Evolutionary conservation across 1,139 yeast species (phyloP), one percentile per base, ranked within the genome.

Genomic region (Sugiyamaella japonica): DNA sequence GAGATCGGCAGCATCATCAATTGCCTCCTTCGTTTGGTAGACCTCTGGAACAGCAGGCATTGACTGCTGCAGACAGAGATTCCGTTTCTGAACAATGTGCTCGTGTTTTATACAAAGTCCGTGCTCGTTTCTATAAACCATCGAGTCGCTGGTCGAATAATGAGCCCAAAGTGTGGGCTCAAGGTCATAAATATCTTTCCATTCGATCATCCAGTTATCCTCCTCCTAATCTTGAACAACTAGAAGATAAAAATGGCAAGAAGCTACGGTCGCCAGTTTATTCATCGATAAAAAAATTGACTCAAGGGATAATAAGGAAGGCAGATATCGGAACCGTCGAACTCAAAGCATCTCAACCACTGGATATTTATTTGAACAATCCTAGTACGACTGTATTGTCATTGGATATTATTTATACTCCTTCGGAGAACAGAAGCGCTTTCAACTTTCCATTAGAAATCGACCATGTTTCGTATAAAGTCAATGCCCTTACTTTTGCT

Each of bases 91-190:
- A 59, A 34, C 48, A 51, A 31, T 53, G 56, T 15, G 53, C 61
- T 32, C 41, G 55, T 8, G 50, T 56, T 13, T 39, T 58, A 23
- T 61, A 61, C 43, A 55, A 55, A 9, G 49, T 61, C 20, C 55
- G 63, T 10, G 62, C 62, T 10, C 58, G 60, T 20, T 31, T 61
- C 23, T 38, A 52, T 43, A 55, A 54, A 41, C 59, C 56, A 3
- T 48, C 34, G 8, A 12, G 34, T 23, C 3, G 8, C 9, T 20
- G 20, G n/a, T 17, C 4, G 20, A 20, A 38, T 23, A 20, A 13
- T 13, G 7, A 16, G 7, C 37, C 47, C 3, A 45, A 45, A 23
- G 17, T 40, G 10, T 45, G 50, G 47, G 53, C 53, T 10, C 23
- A 44, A 36, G 53, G 53, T 17, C 17, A 25, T 9, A 50, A 48